These are phyloP conservation scores for Cutaneotrichosporon cyanovorans DNA, from an alignment of 1,284 basidiomycete species.

Conservation along the genomic window DNA sequence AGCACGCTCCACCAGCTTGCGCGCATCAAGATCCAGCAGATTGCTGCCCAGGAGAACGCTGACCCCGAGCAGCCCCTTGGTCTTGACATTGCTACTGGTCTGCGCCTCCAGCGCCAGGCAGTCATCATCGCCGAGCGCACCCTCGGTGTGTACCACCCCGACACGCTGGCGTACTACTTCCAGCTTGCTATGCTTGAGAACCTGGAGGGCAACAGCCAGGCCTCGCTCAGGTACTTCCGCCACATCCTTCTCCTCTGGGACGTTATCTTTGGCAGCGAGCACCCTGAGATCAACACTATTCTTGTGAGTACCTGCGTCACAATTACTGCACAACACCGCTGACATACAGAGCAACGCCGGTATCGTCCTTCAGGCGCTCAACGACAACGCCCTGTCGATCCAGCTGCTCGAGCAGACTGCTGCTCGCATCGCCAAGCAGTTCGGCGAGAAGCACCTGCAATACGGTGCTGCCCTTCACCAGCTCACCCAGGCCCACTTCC, in stretches of 20 bases:
- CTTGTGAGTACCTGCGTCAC: conserved; percentile 46
- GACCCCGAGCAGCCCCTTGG: conserved; percentile 42
- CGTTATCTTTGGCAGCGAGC: conserved; percentile 50
- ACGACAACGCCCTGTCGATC: conserved; percentile 39
- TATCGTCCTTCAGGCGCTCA: conserved; percentile 42
- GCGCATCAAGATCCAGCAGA: conserved; percentile 43
- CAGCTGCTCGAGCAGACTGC: conserved; percentile 36
- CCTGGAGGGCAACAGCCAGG: conserved; percentile 47
- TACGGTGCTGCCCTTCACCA: conserved; percentile 42
- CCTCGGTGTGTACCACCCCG: conserved; percentile 51
- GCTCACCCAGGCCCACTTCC: conserved; percentile 46
- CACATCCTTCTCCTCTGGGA: conserved; percentile 51
- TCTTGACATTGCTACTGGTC: conserved; percentile 47
- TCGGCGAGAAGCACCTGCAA: conserved; percentile 40
- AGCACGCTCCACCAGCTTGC: conserved; percentile 48
- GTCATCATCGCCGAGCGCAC: conserved; percentile 53
- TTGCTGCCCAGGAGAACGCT: conserved; percentile 30
- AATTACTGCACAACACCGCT: conserved; percentile 4
- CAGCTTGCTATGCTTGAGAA: conserved; percentile 52
- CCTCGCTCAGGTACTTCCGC: conserved; percentile 49
- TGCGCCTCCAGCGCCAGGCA: conserved; percentile 52
- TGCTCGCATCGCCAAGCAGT: conserved; percentile 28
- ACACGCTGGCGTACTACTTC: conserved; percentile 53
- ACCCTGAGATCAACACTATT: conserved; percentile 50
- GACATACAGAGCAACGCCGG: conserved; percentile 40